Evolutionary conservation across 1,284 basidiomycete species (phyloP), one percentile per base, ranked within the genome.

Genomic region (Sporisorium exsertum): DNA sequence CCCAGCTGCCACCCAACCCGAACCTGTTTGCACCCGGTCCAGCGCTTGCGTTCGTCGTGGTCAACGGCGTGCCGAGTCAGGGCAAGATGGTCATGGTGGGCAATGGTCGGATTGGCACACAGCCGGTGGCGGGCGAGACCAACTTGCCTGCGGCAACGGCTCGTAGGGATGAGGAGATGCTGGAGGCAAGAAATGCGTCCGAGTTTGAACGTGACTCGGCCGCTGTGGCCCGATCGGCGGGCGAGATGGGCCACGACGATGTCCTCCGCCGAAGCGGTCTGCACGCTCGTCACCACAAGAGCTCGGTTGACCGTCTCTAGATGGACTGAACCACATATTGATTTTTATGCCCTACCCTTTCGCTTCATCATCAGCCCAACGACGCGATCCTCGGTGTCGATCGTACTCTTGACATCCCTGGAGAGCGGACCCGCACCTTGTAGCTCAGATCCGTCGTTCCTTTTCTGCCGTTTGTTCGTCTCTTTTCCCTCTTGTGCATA

Each of bases 41-140:
- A 1, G 84, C 82, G 20, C 72, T 85, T 20, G 70, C 79, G 5
- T 85, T 85, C 43, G 76, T 85, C 10, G 79, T 78, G 2, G 79
- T 85, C 20, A 65, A 83, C 45, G 82, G 82, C 37, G 69, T 85
- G 15, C 81, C 84, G 12, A 77, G 68, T 40, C 64, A 72, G 20
- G 84, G 84, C 52, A 77, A 81, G 72, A 76, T 80, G 60, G 74
- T 83, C 54, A 81, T 76, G 62, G 75, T 84, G 35, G 84, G 83
- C n/a, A 77, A 75, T 24, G 82, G 82, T 8, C 45, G 58, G 55
- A 80, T 84, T 22, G 72, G 81, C 7, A 49, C 33, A 6, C 69
- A 82, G 69, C 72, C 74, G 49, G 59, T 66, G 4, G 50, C 35
- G 0, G 62, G 20, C n/a, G 59, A 70, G 56, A 67, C 62, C 5